These are phyloP conservation scores for Avena eriantha DNA, from an alignment of 176 grass and related monocot genomes.

Conservation along the genomic window DNA sequence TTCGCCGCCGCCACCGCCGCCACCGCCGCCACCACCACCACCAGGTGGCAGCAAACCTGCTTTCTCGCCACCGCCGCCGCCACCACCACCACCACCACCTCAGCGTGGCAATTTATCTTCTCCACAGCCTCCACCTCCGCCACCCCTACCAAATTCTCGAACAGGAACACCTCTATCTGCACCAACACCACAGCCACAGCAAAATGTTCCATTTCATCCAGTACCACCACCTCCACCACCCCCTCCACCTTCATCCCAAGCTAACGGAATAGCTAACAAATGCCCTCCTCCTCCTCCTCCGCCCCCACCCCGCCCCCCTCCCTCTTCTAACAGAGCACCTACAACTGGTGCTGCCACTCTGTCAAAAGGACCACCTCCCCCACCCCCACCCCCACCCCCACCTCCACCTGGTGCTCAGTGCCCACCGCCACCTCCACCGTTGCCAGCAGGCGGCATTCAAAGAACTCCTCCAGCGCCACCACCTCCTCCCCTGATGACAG, in stretches of 20 bases:
- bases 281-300: constrained; percentile 46
- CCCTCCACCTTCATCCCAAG: constrained; percentile 39
- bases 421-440: constrained; percentile 36
- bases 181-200: constrained; percentile 28
- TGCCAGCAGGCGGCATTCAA: constrained; percentile 11
- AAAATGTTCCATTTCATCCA: constrained; percentile 37
- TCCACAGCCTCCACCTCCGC: constrained; percentile 31
- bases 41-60: constrained; percentile 24
- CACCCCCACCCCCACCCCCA: constrained; percentile 34
- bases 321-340: constrained; percentile 38
- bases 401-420: constrained; percentile 31
- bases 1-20: neutral
- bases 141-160: constrained; percentile 32
- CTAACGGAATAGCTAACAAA: constrained; percentile 31
- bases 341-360: constrained; percentile 34
- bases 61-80: neutral
- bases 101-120: constrained; percentile 13
- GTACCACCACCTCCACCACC: constrained; percentile 40
- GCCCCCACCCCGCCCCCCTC: constrained; percentile 39
- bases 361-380: constrained; percentile 49
- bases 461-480: constrained; percentile 35
- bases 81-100: constrained; percentile 25
- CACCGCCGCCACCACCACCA: neutral
- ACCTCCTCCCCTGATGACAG: constrained; percentile 46
- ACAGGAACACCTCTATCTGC: constrained; percentile 29